Conservation (phyloP, 163 green algal species). For the Scenedesmus sp. region DNA sequence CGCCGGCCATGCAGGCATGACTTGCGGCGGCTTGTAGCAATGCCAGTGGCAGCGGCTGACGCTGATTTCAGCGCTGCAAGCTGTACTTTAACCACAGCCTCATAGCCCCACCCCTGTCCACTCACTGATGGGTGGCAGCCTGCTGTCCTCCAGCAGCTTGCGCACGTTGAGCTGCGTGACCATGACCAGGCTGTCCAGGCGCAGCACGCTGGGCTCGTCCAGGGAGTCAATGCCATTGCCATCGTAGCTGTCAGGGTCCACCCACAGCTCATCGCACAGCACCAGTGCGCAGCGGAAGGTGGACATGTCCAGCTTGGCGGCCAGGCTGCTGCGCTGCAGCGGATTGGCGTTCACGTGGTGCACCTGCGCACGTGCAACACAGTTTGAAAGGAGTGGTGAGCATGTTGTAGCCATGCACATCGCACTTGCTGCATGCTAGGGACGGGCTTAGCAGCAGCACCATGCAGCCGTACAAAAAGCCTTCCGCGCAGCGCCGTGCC, state of each 20-base stretch:
- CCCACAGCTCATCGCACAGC: constrained; percentile 53
- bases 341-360: constrained; percentile 53
- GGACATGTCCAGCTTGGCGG: constrained; percentile 29
- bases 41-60: too few relatives aligned
- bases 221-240: constrained; percentile 53
- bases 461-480: too few relatives aligned
- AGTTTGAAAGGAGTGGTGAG: too few relatives aligned
- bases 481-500: not conserved
- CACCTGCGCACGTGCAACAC: constrained; percentile 14
- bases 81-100: too few relatives aligned
- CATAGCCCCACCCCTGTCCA: not conserved
- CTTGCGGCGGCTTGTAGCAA: too few relatives aligned
- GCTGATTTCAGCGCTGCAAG: too few relatives aligned
- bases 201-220: constrained; percentile 53
- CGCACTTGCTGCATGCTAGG: not conserved
- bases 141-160: constrained; percentile 52
- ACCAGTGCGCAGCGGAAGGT: constrained; percentile 38
- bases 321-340: constrained; percentile 48
- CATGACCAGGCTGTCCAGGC: constrained; percentile 61
- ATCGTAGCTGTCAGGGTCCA: constrained; percentile 53
- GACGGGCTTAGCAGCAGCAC: not conserved
- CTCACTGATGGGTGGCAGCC: constrained; percentile 31
- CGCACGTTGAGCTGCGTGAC: constrained; percentile 72
- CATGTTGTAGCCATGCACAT: too few relatives aligned
- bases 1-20: too few relatives aligned